Evolutionary conservation across 169 alveolate genomes (phyloP), one percentile per base, ranked within the genome.

Genomic region (Cryptosporidium baileyi): DNA sequence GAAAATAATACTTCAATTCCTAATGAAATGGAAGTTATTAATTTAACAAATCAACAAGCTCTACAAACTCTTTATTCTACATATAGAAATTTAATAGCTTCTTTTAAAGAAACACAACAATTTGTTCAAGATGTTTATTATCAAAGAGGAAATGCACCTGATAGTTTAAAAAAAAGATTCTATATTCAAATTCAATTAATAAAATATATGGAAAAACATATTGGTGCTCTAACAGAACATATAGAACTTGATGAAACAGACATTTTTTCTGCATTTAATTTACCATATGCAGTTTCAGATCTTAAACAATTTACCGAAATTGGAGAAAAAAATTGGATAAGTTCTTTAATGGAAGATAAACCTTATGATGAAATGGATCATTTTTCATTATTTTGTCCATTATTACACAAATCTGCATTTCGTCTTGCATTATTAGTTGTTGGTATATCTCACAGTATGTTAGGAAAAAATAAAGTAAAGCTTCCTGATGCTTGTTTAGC

Each of bases 401-500:
- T 74, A 17, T 24, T 74, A 22, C 63, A 74, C 36, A 74, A 41
- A n/a, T 74, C 85, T 19, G 85, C 85, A n/a, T 74, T 74, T n/a
- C 43, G 85, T 17, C 67, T 74, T 7, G 65, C 85, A 26, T 40
- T 74, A 36, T 57, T 74, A n/a, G 67, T 74, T 7, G 85, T 74
- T 22, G 85, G 85, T 17, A 54, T 74, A 2, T 22, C 85, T 57
- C 85, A 74, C 8, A 43, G 85, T n/a, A 24, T 59, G 8, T 26
- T 74, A 24, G 60, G 67, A 32, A 74, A 57, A 34, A 74, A 36
- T 26, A 74, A 74, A 59, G 43, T 74, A 13, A 74, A 74, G 44
- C 67, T 74, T 51, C 67, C 85, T 34, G 85, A 74, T 34, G 74
- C 43, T 8, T 74, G 85, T 51, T 41, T 74, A 54, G 85, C 85